Conservation (phyloP, 2,329 filamentous ascomycete genomes). For the Trichophyton mentagrophytes region DNA sequence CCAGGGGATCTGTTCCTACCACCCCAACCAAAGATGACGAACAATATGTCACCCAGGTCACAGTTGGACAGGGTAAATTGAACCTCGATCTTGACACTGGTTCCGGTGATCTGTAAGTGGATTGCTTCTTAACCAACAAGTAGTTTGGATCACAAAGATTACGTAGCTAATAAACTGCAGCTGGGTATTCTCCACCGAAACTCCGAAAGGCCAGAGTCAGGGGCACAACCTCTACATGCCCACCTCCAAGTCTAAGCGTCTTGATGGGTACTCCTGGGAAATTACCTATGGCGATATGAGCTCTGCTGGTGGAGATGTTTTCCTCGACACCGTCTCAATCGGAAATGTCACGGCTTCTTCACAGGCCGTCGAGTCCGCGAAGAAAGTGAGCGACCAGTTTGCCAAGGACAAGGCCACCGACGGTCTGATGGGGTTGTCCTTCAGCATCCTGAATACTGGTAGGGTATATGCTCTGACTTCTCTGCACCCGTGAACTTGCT, state of each 20-base stretch:
- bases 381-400: constrained; percentile 45
- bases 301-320: constrained; percentile 51
- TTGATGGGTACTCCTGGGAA: constrained; percentile 43
- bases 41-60: constrained; percentile 50
- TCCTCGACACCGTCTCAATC: constrained; percentile 51
- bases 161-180: constrained; percentile 22
- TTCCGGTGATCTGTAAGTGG: constrained; percentile 51
- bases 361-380: constrained; percentile 56
- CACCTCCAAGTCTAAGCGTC: constrained; percentile 33
- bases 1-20: constrained; percentile 18
- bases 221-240: constrained; percentile 50
- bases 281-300: constrained; percentile 56
- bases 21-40: constrained; percentile 40
- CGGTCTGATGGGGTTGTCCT: constrained; percentile 49
- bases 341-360: constrained; percentile 45
- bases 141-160: background rate
- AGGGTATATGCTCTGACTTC: background rate
- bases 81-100: constrained; percentile 61
- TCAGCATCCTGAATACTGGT: constrained; percentile 47
- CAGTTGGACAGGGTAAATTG: constrained; percentile 50
- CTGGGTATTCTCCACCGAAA: constrained; percentile 52
- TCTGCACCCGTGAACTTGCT: background rate
- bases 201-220: constrained; percentile 29
- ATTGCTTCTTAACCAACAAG: background rate
- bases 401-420: constrained; percentile 41